Conservation (phyloP, 2,329 filamentous ascomycete species). For the Hypoxylon sp. region DNA sequence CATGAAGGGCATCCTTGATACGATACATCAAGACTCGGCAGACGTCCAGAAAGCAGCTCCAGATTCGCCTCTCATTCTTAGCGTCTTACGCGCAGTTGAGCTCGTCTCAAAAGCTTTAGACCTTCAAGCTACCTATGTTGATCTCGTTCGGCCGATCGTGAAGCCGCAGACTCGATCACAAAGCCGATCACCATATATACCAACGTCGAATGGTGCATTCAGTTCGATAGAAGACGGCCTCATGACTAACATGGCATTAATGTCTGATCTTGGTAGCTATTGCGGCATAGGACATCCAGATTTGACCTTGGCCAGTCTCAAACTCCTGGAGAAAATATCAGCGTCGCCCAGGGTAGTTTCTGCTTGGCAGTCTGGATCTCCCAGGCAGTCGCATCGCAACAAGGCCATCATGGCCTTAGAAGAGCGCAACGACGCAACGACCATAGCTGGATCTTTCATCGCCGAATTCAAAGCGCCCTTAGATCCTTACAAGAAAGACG, state of each 20-base stretch:
- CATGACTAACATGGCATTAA: constrained; percentile 80
- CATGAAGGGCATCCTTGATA: constrained; percentile 80
- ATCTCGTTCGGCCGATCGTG: constrained; percentile 85
- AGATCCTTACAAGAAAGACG: constrained; percentile 78
- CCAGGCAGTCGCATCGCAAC: constrained; percentile 76
- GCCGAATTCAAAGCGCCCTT: constrained; percentile 76
- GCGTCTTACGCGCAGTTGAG: constrained; percentile 83
- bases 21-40: constrained; percentile 80
- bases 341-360: constrained; percentile 85
- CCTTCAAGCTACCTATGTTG: constrained; percentile 89
- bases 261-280: constrained; percentile 87
- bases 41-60: constrained; percentile 79
- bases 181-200: constrained; percentile 51
- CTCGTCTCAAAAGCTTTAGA: constrained; percentile 87
- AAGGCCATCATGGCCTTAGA: constrained; percentile 91
- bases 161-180: constrained; percentile 69
- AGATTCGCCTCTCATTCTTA: constrained; percentile 84
- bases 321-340: constrained; percentile 86
- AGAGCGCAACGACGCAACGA: constrained; percentile 81
- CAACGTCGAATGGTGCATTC: constrained; percentile 75
- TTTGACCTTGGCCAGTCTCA: constrained; percentile 83
- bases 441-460: constrained; percentile 81
- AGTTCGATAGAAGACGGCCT: constrained; percentile 94
- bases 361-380: constrained; percentile 72
- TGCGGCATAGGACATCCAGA: constrained; percentile 86